phyloP scores from a whole-genome alignment of 148 eudicot genomes.

The Rhododendron mucronatum region DNA sequence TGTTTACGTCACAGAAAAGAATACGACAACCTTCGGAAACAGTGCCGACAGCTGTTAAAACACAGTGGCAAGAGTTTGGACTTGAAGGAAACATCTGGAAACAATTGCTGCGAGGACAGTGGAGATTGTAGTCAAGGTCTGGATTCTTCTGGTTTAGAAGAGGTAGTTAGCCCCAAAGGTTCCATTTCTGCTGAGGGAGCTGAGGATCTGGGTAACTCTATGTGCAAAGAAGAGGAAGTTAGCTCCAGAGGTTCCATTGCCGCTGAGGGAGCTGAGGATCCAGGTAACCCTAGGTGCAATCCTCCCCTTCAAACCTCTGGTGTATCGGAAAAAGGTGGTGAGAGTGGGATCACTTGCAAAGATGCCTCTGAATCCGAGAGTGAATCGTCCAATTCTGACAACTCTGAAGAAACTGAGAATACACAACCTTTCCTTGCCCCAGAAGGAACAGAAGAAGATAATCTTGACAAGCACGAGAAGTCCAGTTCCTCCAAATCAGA shows the following conservation, averaged over 20 bases:
- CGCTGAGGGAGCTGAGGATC: conserved; percentile 14
- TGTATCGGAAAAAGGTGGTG: conserved; percentile 22
- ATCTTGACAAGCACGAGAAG: conserved; percentile 3
- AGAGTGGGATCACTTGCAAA: conserved; percentile 27
- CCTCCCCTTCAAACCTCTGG: conserved; percentile 6
- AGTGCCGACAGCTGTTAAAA: conserved; percentile 25
- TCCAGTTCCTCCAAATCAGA: conserved; percentile 12
- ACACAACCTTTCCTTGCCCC: conserved; percentile 11
- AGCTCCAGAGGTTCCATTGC: conserved; percentile 28
- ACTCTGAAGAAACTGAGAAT: conserved; percentile 29
- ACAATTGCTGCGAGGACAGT: conserved; percentile 11
- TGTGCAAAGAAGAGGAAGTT: conserved; percentile 27
- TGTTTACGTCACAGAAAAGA: conserved; percentile 30
- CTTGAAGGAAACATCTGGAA: conserved; percentile 22
- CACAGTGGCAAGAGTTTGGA: conserved; percentile 8
- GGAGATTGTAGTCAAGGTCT: conserved; percentile 30
- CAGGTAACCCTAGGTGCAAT: conserved; percentile 22
- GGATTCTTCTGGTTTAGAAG: conserved; percentile 32
- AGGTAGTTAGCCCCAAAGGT: conserved; percentile 21
- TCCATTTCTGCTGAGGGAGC: conserved; percentile 23
- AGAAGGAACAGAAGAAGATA: conserved; percentile 13
- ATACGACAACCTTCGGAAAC: conserved; percentile 34
- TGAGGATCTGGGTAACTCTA: conserved; percentile 19
- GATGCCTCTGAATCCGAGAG: conserved; percentile 24
- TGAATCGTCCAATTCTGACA: conserved; percentile 29